Percentiles rank a stretch among this genome's conserved stretches.
Evolutionary conservation across 1,284 basidiomycete genomes (phyloP).

Genomic region (Rhodotorula sp.): DNA sequence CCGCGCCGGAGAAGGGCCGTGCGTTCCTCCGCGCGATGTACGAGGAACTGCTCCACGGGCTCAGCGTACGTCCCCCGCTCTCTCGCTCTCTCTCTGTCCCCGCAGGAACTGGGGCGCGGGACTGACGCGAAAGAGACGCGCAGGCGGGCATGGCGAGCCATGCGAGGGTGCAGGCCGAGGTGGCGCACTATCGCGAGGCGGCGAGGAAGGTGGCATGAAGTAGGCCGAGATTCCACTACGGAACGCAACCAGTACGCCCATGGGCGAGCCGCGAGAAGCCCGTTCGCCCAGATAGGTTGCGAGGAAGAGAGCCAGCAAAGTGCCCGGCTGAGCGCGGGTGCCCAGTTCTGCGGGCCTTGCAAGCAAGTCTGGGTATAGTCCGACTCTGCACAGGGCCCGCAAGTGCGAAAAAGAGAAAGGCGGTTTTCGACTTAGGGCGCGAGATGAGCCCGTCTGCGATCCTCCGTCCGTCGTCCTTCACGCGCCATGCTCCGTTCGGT

Average conservation of each 20-base stretch:
- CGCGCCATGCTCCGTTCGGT: neutral
- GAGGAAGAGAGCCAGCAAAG: too few species aligned
- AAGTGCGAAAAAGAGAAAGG: too few species aligned
- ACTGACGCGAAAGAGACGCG: neutral
- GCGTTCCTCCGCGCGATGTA: conserved; percentile 72
- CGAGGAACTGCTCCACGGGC: conserved; percentile 71
- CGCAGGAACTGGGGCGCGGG: too few species aligned
- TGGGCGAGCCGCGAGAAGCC: too few species aligned
- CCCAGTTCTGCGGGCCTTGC: too few species aligned
- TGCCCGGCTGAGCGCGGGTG: too few species aligned
- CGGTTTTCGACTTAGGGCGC: too few species aligned
- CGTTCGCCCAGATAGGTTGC: too few species aligned
- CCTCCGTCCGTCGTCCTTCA: neutral
- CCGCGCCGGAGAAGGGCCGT: conserved; percentile 64
- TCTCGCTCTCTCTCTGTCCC: neutral
- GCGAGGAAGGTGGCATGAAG: conserved; percentile 13
- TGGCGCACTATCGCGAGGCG: conserved; percentile 61
- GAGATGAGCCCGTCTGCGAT: neutral
- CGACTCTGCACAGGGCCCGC: too few species aligned
- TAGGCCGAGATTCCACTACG: neutral
- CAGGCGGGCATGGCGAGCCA: conserved; percentile 53
- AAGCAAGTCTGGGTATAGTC: too few species aligned
- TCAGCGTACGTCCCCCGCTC: conserved; percentile 62
- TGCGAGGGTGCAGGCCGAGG: conserved; percentile 61
- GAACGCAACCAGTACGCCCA: too few species aligned